These are phyloP conservation scores for Astrothelium subdiscretum DNA, from an alignment of 495 filamentous ascomycete species.

Conservation along the genomic window DNA sequence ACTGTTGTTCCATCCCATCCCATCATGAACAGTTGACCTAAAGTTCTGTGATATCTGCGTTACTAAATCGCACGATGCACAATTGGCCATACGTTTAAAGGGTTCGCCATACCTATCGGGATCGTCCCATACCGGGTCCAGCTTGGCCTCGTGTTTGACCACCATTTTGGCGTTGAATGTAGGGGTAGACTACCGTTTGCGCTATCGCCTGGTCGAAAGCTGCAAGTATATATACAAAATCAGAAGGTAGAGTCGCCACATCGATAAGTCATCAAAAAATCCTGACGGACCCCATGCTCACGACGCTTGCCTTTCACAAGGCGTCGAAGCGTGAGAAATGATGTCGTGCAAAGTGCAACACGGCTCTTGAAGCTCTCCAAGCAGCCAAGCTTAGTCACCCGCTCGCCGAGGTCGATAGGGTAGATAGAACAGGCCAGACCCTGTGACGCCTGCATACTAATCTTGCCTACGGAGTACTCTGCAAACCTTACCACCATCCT, in stretches of 20 bases:
- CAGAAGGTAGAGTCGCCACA: neutral
- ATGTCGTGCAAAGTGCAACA: neutral
- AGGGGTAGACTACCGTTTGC: no score
- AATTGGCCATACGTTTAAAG: conserved; percentile 9
- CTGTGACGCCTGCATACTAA: no score
- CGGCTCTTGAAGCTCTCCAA: neutral
- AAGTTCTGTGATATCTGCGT: conserved; percentile 36
- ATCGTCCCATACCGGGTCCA: conserved; percentile 62
- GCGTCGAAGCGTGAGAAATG: neutral
- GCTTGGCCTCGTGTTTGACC: conserved; percentile 32
- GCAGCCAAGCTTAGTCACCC: neutral
- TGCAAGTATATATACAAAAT: neutral
- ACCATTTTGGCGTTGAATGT: conserved; percentile 3
- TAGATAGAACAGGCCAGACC: no score
- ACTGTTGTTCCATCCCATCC: conserved; percentile 86
- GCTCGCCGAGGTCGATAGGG: no score
- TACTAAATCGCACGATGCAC: conserved; percentile 6
- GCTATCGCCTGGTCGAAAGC: neutral
- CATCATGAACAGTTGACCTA: conserved; percentile 92
- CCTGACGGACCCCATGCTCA: neutral
- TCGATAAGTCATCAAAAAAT: neutral
- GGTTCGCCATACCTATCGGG: conserved; percentile 31
- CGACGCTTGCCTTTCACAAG: no score
- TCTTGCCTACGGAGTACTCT: no score
- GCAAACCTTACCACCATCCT: no score